These are phyloP conservation scores for Mayamaea pseudoterrestris DNA, from an alignment of 108 stramenopile genomes.

Conservation along the genomic window DNA sequence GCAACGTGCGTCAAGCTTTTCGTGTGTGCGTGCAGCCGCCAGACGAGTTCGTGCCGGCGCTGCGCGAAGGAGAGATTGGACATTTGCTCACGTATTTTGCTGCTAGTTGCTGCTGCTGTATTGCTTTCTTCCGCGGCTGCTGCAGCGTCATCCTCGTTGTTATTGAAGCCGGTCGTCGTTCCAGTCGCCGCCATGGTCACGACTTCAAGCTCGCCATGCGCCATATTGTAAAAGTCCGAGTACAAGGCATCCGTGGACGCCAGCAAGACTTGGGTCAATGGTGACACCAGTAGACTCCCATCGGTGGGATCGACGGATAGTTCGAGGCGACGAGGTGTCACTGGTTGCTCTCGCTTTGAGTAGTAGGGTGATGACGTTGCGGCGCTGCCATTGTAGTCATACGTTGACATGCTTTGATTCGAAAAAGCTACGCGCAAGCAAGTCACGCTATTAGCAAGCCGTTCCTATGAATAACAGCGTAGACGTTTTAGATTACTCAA, in stretches of 20 bases:
- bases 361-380: no score
- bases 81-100: conserved; percentile 38
- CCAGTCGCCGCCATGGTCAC: conserved; percentile 20
- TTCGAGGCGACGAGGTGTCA: conserved; percentile 33
- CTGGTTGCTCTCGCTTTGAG: no score
- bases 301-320: conserved; percentile 45
- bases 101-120: conserved; percentile 5
- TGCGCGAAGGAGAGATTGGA: conserved; percentile 71
- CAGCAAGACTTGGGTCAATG: conserved; percentile 51
- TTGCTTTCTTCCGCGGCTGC: not conserved
- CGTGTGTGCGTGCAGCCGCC: conserved; percentile 49
- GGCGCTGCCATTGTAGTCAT: no score
- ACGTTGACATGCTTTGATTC: no score
- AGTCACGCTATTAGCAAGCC: no score
- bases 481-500: no score
- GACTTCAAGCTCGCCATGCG: conserved; percentile 56
- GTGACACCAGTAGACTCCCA: conserved; percentile 68
- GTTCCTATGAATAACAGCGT: no score
- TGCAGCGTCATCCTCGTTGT: conserved; percentile 1
- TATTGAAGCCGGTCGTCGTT: conserved; percentile 9
- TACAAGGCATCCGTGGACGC: conserved; percentile 68
- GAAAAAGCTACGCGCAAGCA: no score
- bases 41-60: conserved; percentile 72
- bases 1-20: conserved; percentile 52
- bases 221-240: conserved; percentile 65